Conservation (phyloP, 345 rosid genomes). For the Angophora floribunda region DNA sequence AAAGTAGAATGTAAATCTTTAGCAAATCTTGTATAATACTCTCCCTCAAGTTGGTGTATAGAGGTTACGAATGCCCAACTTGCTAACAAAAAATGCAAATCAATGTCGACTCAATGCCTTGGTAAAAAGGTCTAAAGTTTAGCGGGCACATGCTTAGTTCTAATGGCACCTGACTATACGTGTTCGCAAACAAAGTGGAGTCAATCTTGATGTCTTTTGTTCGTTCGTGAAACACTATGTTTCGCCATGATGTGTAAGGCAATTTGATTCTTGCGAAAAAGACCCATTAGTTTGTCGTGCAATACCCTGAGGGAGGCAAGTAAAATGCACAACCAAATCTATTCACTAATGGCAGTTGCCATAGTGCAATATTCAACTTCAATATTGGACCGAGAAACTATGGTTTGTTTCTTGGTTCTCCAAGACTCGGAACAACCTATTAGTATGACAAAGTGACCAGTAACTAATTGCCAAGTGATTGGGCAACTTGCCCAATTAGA, state of each 20-base stretch:
- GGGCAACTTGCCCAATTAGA: neutral
- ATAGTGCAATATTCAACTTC: neutral
- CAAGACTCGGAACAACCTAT: neutral
- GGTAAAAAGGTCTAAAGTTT: neutral
- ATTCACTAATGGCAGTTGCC: neutral
- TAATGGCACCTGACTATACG: accelerated
- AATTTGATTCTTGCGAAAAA: neutral
- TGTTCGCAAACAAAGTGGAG: neutral
- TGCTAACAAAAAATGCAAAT: neutral
- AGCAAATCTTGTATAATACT: neutral
- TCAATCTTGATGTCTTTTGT: neutral
- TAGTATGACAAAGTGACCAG: neutral
- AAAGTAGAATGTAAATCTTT: neutral
- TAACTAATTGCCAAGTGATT: neutral
- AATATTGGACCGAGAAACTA: neutral
- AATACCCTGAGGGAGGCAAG: neutral
- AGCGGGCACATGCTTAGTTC: neutral
- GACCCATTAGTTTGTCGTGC: accelerated
- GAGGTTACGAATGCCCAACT: neutral
- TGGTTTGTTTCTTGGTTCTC: neutral
- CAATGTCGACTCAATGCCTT: neutral
- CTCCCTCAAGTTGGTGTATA: neutral
- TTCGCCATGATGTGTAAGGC: neutral
- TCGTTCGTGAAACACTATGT: neutral
- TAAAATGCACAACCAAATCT: neutral